These are phyloP conservation scores for Cladosporium austrohemisphaericum DNA, from an alignment of 2,329 filamentous ascomycete genomes.

Conservation along the genomic window DNA sequence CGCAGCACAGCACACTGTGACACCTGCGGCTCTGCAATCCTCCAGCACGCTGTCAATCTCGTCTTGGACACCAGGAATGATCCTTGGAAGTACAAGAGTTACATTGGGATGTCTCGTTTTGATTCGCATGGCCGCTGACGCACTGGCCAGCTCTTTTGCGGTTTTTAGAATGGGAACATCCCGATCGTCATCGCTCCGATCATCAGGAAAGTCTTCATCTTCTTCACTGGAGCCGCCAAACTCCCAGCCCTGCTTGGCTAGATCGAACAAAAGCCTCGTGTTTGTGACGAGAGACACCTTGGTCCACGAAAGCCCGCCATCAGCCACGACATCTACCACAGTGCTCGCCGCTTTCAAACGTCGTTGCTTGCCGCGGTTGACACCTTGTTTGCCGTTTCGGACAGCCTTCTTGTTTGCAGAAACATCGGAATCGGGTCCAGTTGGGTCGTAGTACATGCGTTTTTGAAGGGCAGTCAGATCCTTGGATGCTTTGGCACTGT, in stretches of 20 bases:
- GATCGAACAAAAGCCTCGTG: slow-evolving; percentile 61
- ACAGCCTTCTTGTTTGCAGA: slow-evolving; percentile 13
- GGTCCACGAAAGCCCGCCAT: slow-evolving; percentile 62
- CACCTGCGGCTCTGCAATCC: slow-evolving; percentile 52
- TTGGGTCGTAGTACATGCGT: slow-evolving; percentile 46
- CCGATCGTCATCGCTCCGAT: slow-evolving; percentile 49
- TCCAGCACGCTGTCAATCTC: slow-evolving; percentile 57
- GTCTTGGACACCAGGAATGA: slow-evolving; percentile 47
- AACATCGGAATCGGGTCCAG: background rate
- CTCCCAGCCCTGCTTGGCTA: slow-evolving; percentile 66
- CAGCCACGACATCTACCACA: slow-evolving; percentile 61
- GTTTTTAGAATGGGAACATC: slow-evolving; percentile 58
- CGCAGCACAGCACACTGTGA: slow-evolving; percentile 32
- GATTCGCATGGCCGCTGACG: slow-evolving; percentile 54
- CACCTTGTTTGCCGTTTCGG: slow-evolving; percentile 22
- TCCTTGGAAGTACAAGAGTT: slow-evolving; percentile 58
- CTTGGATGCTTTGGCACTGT: slow-evolving; percentile 54
- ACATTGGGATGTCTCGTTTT: slow-evolving; percentile 58
- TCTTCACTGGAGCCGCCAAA: slow-evolving; percentile 46
- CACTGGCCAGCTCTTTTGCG: slow-evolving; percentile 56
- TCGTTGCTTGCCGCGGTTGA: slow-evolving; percentile 30
- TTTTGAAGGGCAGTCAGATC: slow-evolving; percentile 57
- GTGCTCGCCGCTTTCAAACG: slow-evolving; percentile 20
- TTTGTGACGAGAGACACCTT: slow-evolving; percentile 65
- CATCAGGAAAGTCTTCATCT: slow-evolving; percentile 31